A percentile compares a stretch with the other conserved stretches of the same genome.
phyloP scores from a whole-genome alignment of 2,329 filamentous ascomycete species.

The Parascedosporium putredinis region DNA sequence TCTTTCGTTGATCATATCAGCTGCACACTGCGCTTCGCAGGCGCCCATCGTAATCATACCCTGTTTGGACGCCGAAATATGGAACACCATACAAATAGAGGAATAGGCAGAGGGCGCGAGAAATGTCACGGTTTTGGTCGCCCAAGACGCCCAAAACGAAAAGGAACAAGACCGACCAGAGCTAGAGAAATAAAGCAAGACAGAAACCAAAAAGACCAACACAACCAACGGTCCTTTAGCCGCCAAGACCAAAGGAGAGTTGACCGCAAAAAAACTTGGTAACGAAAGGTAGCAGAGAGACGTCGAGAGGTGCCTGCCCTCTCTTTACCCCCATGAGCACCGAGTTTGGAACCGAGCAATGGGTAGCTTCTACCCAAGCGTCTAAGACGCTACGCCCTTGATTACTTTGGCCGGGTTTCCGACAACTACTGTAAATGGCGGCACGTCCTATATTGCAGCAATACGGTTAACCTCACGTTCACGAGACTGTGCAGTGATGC shows the following conservation, averaged over 20 bases:
- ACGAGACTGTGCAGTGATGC: too few relatives aligned
- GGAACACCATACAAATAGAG: background rate
- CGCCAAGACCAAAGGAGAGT: too few relatives aligned
- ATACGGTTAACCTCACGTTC: conserved; percentile 2
- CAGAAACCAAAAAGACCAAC: background rate
- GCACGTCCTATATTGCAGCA: conserved; percentile 40
- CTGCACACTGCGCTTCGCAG: background rate
- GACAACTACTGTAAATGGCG: conserved; percentile 56
- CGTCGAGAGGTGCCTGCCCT: background rate
- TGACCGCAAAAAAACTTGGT: too few relatives aligned
- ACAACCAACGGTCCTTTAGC: too few relatives aligned
- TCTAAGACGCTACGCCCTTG: conserved; percentile 20
- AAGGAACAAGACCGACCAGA: background rate
- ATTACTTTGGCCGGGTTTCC: conserved; percentile 58
- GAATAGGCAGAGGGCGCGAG: background rate
- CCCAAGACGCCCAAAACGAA: too few relatives aligned
- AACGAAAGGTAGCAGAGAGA: too few relatives aligned
- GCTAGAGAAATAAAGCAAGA: background rate
- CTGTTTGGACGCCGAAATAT: conserved; percentile 1
- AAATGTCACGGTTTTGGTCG: too few relatives aligned
- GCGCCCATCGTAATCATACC: conserved; percentile 2
- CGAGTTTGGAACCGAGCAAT: too few relatives aligned
- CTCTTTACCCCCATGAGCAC: background rate
- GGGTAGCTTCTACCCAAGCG: too few relatives aligned
- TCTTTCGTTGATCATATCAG: conserved; percentile 3